Base-by-base conservation (phyloP, 148 eudicot species). In the Silene uniflora region DNA sequence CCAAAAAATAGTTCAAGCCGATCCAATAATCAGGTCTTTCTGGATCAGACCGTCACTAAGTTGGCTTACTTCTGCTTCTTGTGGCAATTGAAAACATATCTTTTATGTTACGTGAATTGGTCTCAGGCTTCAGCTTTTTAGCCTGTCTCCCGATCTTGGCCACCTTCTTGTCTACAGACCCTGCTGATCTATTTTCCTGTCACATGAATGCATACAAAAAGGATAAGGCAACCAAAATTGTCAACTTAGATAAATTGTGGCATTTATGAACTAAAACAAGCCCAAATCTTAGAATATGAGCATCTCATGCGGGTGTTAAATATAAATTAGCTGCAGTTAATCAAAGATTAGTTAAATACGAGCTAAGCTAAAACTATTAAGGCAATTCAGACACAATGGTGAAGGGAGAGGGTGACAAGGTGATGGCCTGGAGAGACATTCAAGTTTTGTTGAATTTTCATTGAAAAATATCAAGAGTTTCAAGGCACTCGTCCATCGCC, bases 11-110 rank as follows among this genome's bases (percentile, higher is more conserved):
- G 13, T 24, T 25, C 19, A 1, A 68, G 17, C 54, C 24, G 11
- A 59, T 22, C 10, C n/a, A 73, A 61, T 0, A 23, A 3, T 0
- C 8, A 0, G 44, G n/a, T 18, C 19, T 68, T 39, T 68, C 39
- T 4, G 18, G 14, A 19, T 11, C 10, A 18, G 23, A 23, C 69
- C 25, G 72, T 7, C 24, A 56, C 63, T 73, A 73, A 18, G 84
- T 39, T 18, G 75, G 46, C 76, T 83, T 80, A 21, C 82, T 7
- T 75, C 52, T 76, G 71, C 82, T 86, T 83, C 93, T 89, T 14
- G 97, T 84, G 63, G 91, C 99, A 83, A 91, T 84, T 29, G 79
- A 18, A 73, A 95, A 95, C 99, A 95, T 95, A 73, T 92, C 98
- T 83, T 80, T 92, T 69, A 95, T 95, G 78, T 84, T 95, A 23